Conservation (phyloP, 2,329 filamentous ascomycete species). For the Plenodomus lindquistii region DNA sequence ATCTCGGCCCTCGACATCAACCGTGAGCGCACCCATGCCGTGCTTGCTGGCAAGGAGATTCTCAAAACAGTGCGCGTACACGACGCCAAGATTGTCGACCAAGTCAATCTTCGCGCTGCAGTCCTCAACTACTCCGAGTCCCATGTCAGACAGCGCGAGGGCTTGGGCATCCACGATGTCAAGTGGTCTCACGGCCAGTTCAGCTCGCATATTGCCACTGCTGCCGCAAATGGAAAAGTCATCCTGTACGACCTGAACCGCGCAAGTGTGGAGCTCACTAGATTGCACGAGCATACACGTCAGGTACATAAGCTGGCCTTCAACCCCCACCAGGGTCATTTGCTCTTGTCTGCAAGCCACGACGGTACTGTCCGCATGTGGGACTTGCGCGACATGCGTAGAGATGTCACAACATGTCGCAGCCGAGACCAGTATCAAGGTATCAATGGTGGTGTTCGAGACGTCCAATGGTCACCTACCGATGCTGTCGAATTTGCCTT, state of each 20-base stretch:
- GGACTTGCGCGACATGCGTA: constrained; percentile 62
- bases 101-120: constrained; percentile 65
- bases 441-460: constrained; percentile 64
- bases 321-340: constrained; percentile 63
- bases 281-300: constrained; percentile 66
- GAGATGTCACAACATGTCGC: constrained; percentile 56
- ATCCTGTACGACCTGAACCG: constrained; percentile 67
- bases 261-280: constrained; percentile 62
- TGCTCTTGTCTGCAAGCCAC: constrained; percentile 67
- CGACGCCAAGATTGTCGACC: constrained; percentile 61
- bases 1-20: constrained; percentile 68
- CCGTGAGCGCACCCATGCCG: constrained; percentile 63
- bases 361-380: constrained; percentile 67
- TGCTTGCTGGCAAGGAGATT: constrained; percentile 68
- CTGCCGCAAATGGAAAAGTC: constrained; percentile 67
- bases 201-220: constrained; percentile 64
- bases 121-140: constrained; percentile 61
- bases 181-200: constrained; percentile 69
- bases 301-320: constrained; percentile 69
- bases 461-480: constrained; percentile 67
- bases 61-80: constrained; percentile 66
- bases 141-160: constrained; percentile 58
- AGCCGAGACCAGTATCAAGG: constrained; percentile 61
- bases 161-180: constrained; percentile 66
- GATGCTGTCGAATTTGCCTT: constrained; percentile 66